Evolutionary conservation across 2,329 filamentous ascomycete species (phyloP).

Genomic region (Fusarium neocosmosporiellum): DNA sequence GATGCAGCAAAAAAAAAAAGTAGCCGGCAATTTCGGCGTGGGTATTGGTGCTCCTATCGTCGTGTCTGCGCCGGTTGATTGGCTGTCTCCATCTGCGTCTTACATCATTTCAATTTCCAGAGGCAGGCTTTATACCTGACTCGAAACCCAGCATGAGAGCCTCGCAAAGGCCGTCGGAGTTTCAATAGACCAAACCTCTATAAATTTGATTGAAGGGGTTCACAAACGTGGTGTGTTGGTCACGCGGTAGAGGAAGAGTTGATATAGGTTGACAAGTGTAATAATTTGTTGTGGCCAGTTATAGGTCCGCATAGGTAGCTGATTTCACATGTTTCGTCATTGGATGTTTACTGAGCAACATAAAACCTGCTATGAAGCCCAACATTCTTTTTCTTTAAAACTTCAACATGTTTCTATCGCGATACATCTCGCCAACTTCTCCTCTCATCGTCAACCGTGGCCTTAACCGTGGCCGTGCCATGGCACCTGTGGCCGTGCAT

Average conservation of each 20-base stretch:
- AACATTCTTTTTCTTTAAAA: neutral
- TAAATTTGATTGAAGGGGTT: neutral
- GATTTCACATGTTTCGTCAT: neutral
- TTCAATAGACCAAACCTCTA: neutral
- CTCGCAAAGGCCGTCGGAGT: constrained; percentile 1
- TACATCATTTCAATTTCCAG: constrained; percentile 19
- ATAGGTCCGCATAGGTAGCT: neutral
- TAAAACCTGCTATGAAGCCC: neutral
- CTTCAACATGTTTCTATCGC: neutral
- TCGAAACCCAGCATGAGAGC: constrained; percentile 4
- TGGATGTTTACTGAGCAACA: neutral
- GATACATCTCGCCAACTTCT: neutral
- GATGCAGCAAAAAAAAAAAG: neutral
- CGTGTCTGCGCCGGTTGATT: neutral
- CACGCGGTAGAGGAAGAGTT: neutral
- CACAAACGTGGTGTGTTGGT: neutral
- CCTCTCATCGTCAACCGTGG: neutral
- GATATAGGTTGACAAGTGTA: neutral
- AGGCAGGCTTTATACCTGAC: constrained; percentile 10
- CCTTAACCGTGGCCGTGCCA: neutral
- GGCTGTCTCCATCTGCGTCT: neutral
- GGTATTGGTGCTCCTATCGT: neutral
- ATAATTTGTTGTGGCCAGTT: neutral
- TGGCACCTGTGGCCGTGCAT: constrained; percentile 21
- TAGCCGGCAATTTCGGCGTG: constrained; percentile 1